Evolutionary conservation across 345 rosid species (phyloP).

Genomic region (Citrus cavaleriei): DNA sequence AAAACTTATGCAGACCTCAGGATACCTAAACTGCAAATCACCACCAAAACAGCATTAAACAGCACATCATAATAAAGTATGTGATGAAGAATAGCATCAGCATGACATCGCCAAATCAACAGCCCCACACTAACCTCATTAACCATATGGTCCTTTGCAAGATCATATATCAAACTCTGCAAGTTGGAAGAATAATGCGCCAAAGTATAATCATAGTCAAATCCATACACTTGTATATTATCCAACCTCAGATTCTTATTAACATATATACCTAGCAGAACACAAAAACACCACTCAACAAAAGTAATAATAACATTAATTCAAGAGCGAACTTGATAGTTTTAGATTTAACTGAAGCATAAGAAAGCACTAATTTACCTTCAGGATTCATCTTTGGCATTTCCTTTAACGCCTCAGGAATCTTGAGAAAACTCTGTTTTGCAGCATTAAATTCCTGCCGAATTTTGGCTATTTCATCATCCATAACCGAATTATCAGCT

Average conservation of each 20-base stretch:
- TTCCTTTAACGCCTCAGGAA: slow-evolving; percentile 56
- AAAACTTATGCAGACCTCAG: slow-evolving; percentile 64
- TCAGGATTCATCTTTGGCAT: slow-evolving; percentile 88
- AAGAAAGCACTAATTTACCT: slow-evolving; percentile 38
- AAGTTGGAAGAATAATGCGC: slow-evolving; percentile 81
- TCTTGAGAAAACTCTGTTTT: slow-evolving; percentile 62
- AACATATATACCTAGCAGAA: slow-evolving; percentile 68
- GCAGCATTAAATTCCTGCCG: slow-evolving; percentile 62
- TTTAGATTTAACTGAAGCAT: not conserved
- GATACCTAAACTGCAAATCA: slow-evolving; percentile 75
- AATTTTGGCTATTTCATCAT: slow-evolving; percentile 53
- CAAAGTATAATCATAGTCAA: slow-evolving; percentile 91
- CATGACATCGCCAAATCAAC: not conserved
- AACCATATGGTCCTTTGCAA: slow-evolving; percentile 88
- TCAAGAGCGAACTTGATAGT: not conserved
- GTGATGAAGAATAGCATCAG: not conserved
- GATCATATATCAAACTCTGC: slow-evolving; percentile 88
- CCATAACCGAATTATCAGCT: slow-evolving; percentile 15
- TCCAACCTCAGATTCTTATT: slow-evolving; percentile 87
- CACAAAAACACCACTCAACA: slow-evolving; percentile 1
- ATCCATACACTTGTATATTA: slow-evolving; percentile 82
- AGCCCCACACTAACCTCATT: slow-evolving; percentile 60
- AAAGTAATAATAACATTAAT: not conserved
- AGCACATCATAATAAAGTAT: not conserved
- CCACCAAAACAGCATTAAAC: slow-evolving; percentile 4